These are phyloP conservation scores for Ophiorrhiza pumila DNA, from an alignment of 257 asterid species.

Conservation along the genomic window DNA sequence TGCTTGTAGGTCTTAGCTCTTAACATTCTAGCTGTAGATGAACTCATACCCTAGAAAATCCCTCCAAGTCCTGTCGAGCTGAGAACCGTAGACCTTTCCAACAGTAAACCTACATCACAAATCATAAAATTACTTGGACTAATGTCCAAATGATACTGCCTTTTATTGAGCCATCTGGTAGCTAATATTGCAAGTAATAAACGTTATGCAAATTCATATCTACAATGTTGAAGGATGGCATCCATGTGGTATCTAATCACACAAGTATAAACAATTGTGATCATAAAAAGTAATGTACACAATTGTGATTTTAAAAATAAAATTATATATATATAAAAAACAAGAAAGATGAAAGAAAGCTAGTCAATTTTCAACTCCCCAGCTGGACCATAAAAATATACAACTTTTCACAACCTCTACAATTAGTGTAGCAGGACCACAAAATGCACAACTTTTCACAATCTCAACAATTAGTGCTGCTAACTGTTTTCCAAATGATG, in stretches of 20 bases:
- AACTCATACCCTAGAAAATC: slow-evolving; percentile 75
- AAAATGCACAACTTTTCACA: no score
- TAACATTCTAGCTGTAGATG: slow-evolving; percentile 12
- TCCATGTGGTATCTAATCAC: not conserved
- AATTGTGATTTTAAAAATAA: not conserved
- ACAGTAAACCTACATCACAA: slow-evolving; percentile 77
- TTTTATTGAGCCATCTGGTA: not conserved
- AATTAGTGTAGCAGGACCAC: not conserved
- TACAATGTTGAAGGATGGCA: no score
- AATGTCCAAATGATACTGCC: not conserved
- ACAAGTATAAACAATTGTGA: not conserved
- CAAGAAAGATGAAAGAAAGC: not conserved
- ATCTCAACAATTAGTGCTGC: no score
- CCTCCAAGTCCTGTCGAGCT: slow-evolving; percentile 97
- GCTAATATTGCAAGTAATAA: no score
- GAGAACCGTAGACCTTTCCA: slow-evolving; percentile 99
- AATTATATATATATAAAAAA: not conserved
- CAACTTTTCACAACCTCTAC: not conserved
- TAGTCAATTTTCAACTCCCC: not conserved
- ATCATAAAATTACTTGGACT: not conserved
- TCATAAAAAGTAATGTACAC: not conserved
- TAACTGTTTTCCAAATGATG: not conserved
- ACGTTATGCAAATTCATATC: no score
- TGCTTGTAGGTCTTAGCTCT: slow-evolving; percentile 6
- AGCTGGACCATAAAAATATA: not conserved